Evolutionary conservation across 495 filamentous ascomycete species (phyloP), one percentile per base, ranked within the genome.

Genomic region (Aspergillus nanangensis): DNA sequence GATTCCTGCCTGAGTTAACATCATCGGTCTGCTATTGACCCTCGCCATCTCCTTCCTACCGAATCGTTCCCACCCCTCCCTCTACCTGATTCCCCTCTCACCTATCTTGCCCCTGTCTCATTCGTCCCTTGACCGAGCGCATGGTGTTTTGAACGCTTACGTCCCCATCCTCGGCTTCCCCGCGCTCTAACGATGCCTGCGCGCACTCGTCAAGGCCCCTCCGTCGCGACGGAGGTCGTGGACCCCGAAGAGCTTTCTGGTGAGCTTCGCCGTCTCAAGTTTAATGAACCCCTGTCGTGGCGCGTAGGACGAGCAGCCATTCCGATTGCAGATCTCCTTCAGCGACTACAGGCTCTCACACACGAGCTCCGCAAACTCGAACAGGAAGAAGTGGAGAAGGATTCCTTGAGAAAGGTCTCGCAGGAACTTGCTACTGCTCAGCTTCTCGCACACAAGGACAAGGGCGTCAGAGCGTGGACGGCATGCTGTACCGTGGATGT

Each of bases 401-500:
- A 83, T n/a, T 90, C 88, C 11, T 74, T 97, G 36, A 81, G 69
- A 19, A 82, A 83, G 36, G 88, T 95, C 45, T 90, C 94, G 38
- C 93, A 91, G 63, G 90, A 96, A 58, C 78, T 97, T 18, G 88
- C 86, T 7, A 84, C 81, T 25, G 84, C 82, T 35, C 87, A 92
- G 53, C 72, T 99, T 14, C 67, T 97, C 22, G 76, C 69, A 36
- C 94, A 99, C 63, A 95, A 94, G 69, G 94, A 99, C 61, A 84
- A 81, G 45, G 93, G 93, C 10, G 91, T 99, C 19, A 81, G 84
- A 50, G 93, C 94, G 14, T 95, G 84, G 74, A 81, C 86, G 32
- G 83, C 88, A 10, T 87, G 87, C 60, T 96, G 90, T 61, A 73
- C 97, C 53, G 90, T 95, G 33, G 94, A 99, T 62, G 88, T 99